Base-by-base conservation (phyloP, 352 stramenopile species). In the Saprolegnia diclina region DNA sequence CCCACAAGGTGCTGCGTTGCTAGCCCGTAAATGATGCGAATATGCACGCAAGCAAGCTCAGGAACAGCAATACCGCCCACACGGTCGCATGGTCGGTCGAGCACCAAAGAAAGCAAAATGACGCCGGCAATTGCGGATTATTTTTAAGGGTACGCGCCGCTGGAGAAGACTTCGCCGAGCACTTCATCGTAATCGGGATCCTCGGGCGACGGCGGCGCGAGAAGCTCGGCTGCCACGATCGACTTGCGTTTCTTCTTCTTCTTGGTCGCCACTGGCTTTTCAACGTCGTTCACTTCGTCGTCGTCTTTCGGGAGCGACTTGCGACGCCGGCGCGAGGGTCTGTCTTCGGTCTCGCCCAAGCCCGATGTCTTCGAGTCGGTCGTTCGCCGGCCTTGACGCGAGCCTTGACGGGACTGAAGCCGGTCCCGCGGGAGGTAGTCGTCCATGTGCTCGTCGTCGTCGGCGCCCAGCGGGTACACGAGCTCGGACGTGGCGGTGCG, bases 391-490 rank as follows among this genome's bases (percentile, higher is more conserved):
- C 79, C 79, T 56, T 89, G 83, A 0, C 85, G 72, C 7, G 80
- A 91, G 0, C 85, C 82, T 64, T 93, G 85, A 7, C 85, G 79
- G 14, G 85, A 93, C 53, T 91, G 81, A 24, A 93, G 74, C 4
- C 85, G 81, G 71, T 93, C 85, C 14, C 82, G 75, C 11, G 85
- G 79, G 56, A 88, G 81, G 56, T 92, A 92, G 26, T 72, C 65
- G 18, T 89, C 80, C 29, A 5, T 35, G 29, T 35, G 29, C 11
- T 74, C 66, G 3, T 24, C 65, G 19, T 88, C 80, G 3, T 24
- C 65, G 19, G 87, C 80, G 14, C 72, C 64, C 0, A 87, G 40
- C 32, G 81, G 77, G 1, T 75, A 45, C 9, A 90, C 64, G 14
- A 87, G 52, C 48, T 84, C 77, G 0, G 74, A 0, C 16, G 26